A percentile compares a stretch with the other conserved stretches of the same genome.
phyloP scores from a whole-genome alignment of 2,329 filamentous ascomycete species.

The Pseudogymnoascus sp. region DNA sequence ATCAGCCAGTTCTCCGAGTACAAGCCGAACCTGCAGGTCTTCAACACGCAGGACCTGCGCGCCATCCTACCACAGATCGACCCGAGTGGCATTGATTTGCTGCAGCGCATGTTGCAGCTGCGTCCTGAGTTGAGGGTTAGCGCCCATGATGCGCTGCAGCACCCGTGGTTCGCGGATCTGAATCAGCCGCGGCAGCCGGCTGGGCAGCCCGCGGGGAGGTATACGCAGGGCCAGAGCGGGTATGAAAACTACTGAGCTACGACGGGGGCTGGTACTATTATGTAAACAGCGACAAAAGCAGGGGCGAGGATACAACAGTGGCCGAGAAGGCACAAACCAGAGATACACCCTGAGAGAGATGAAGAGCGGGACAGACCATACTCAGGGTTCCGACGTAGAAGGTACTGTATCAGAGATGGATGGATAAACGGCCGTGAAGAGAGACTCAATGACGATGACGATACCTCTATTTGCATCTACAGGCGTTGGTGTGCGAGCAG shows the following conservation, averaged over 20 bases:
- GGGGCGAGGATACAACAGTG: neutral
- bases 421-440: conserved; percentile 6
- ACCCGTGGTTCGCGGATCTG: conserved; percentile 85
- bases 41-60: conserved; percentile 82
- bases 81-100: conserved; percentile 73
- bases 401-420: neutral
- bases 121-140: conserved; percentile 86
- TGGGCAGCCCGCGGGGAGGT: neutral
- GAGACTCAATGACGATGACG: conserved; percentile 4
- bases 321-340: neutral
- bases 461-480: conserved; percentile 5
- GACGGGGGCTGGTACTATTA: neutral
- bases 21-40: conserved; percentile 90
- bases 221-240: conserved; percentile 2
- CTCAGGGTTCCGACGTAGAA: neutral
- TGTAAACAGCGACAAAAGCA: neutral
- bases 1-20: conserved; percentile 97
- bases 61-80: conserved; percentile 88
- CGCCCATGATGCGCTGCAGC: conserved; percentile 75
- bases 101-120: conserved; percentile 86
- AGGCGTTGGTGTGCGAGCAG: conserved; percentile 3
- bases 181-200: conserved; percentile 47
- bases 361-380: neutral
- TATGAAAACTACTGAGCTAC: neutral
- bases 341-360: neutral